A percentile compares a stretch with the other conserved stretches of the same genome.
phyloP scores from a whole-genome alignment of 352 stramenopile species.

The Phytophthora hibernalis region DNA sequence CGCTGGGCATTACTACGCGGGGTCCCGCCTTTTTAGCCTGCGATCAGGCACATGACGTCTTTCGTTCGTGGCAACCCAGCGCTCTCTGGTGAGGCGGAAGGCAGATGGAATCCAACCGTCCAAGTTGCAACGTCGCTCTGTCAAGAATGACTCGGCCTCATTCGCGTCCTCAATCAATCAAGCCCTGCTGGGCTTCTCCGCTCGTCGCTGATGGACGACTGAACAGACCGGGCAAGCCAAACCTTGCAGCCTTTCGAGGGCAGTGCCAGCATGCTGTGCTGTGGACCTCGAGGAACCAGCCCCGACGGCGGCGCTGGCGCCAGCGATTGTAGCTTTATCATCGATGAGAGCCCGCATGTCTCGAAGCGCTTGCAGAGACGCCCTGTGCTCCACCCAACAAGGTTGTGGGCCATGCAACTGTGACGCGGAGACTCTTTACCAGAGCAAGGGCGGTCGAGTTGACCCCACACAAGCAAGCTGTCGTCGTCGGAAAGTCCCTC shows the following conservation, averaged over 20 bases:
- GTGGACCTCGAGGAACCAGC: slow-evolving; percentile 19
- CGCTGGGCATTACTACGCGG: slow-evolving; percentile 34
- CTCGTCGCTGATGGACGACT: not conserved
- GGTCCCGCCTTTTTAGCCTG: slow-evolving; percentile 16
- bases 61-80: slow-evolving; percentile 38
- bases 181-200: slow-evolving; percentile 11
- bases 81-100: slow-evolving; percentile 28
- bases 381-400: slow-evolving; percentile 25
- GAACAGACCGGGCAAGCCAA: not conserved
- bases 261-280: slow-evolving; percentile 24
- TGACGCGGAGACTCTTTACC: slow-evolving; percentile 16
- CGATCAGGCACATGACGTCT: slow-evolving; percentile 23
- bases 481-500: slow-evolving; percentile 17
- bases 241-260: slow-evolving; percentile 6
- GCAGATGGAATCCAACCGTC: too few species aligned
- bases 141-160: slow-evolving; percentile 7
- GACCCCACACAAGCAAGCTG: slow-evolving; percentile 25
- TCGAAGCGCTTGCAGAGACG: slow-evolving; percentile 36
- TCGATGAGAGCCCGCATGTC: slow-evolving; percentile 20
- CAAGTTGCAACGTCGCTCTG: slow-evolving; percentile 19
- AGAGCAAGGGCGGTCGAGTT: slow-evolving; percentile 23
- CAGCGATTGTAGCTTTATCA: slow-evolving; percentile 26
- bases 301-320: slow-evolving; percentile 21
- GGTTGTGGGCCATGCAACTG: slow-evolving; percentile 9
- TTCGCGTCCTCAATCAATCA: slow-evolving; percentile 11